phyloP scores from a whole-genome alignment of 2,329 filamentous ascomycete genomes.

The Fusarium compactum region DNA sequence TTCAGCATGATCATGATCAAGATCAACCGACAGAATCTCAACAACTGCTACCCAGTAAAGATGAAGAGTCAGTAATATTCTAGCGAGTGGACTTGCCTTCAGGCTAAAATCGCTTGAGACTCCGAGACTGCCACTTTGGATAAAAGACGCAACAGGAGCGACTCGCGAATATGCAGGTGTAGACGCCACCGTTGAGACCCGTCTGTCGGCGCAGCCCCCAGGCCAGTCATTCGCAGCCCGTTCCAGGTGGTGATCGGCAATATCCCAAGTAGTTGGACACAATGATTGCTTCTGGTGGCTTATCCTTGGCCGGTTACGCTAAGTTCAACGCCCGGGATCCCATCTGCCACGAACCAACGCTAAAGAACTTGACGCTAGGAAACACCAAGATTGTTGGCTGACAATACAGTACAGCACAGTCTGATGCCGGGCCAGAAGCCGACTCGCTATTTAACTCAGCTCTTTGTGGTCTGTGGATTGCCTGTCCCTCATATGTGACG shows the following conservation, averaged over 20 bases:
- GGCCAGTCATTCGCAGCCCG: slow-evolving; percentile 33
- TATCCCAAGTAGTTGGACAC: slow-evolving; percentile 33
- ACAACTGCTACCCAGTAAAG: background rate
- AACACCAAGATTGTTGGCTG: slow-evolving; percentile 27
- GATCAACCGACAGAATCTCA: background rate
- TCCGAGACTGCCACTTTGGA: slow-evolving; percentile 29
- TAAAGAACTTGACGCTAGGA: slow-evolving; percentile 30
- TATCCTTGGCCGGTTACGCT: slow-evolving; percentile 35
- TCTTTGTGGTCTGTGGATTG: slow-evolving; percentile 12
- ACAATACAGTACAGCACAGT: slow-evolving; percentile 10
- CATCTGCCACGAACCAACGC: slow-evolving; percentile 15
- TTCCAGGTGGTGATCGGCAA: slow-evolving; percentile 43
- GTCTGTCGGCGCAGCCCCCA: slow-evolving; percentile 25
- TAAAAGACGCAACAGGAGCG: slow-evolving; percentile 36
- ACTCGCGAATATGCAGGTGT: slow-evolving; percentile 32
- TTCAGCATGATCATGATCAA: slow-evolving; percentile 4
- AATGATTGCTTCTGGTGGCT: slow-evolving; percentile 38
- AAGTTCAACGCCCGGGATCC: slow-evolving; percentile 34
- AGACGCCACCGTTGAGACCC: slow-evolving; percentile 38
- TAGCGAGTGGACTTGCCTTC: slow-evolving; percentile 20
- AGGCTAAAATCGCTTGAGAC: slow-evolving; percentile 26
- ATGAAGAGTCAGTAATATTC: slow-evolving; percentile 1
- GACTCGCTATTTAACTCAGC: slow-evolving; percentile 23
- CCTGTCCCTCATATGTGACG: slow-evolving; percentile 30
- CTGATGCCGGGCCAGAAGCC: slow-evolving; percentile 35